Evolutionary conservation across 2,329 filamentous ascomycete genomes (phyloP).

Genomic region (Colletotrichum magnum): DNA sequence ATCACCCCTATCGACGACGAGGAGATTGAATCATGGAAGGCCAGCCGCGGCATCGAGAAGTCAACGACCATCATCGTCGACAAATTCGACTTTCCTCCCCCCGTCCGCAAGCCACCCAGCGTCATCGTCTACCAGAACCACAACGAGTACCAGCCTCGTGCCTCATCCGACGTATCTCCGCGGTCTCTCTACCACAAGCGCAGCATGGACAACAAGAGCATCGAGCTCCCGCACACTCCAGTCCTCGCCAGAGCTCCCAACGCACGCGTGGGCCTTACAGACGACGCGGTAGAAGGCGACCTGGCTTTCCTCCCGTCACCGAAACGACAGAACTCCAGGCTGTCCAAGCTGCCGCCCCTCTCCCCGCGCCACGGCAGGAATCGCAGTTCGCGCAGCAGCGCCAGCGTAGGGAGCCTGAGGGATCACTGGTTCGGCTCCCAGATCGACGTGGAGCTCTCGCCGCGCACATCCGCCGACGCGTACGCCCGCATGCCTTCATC

Average conservation of each 20-base stretch:
- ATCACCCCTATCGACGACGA: constrained; percentile 75
- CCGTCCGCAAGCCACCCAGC: constrained; percentile 62
- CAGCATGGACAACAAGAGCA: constrained; percentile 54
- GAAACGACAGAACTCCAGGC: constrained; percentile 67
- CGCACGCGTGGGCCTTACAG: constrained; percentile 73
- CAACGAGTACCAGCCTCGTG: constrained; percentile 30
- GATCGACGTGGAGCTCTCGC: constrained; percentile 53
- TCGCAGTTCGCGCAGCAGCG: constrained; percentile 62
- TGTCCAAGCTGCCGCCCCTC: constrained; percentile 64
- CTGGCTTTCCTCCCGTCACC: constrained; percentile 69
- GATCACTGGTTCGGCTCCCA: constrained; percentile 57
- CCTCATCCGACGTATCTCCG: constrained; percentile 27
- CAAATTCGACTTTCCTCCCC: constrained; percentile 53
- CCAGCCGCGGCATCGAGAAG: constrained; percentile 48
- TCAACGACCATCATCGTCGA: constrained; percentile 45
- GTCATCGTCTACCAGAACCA: constrained; percentile 67
- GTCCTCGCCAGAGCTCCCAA: constrained; percentile 74
- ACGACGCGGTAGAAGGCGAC: constrained; percentile 72
- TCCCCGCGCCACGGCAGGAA: constrained; percentile 55
- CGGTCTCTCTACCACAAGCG: constrained; percentile 34
- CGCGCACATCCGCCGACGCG: constrained; percentile 53
- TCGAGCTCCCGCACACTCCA: constrained; percentile 63
- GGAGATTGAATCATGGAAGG: constrained; percentile 76
- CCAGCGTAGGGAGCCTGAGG: constrained; percentile 57
- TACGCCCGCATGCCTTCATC: constrained; percentile 36